A percentile compares a stretch with the other conserved stretches of the same genome.
phyloP scores from a whole-genome alignment of 140 eudicot species.

The Cichorium intybus region DNA sequence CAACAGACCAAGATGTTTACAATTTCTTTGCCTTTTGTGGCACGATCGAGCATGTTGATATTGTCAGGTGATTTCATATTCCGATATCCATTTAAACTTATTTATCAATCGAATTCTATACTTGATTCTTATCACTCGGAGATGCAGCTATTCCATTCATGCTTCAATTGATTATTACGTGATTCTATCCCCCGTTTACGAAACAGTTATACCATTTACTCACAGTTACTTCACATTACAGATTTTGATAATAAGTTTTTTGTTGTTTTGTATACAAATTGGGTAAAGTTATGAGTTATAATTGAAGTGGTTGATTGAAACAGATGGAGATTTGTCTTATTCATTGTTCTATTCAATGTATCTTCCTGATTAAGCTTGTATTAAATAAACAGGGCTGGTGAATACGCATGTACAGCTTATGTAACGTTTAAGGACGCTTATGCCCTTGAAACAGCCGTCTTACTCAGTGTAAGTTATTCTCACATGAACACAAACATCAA shows the following conservation, averaged over 20 bases:
- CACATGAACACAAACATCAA: not conserved
- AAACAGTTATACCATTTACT: too few species aligned
- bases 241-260: too few species aligned
- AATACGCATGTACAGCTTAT: conserved; percentile 75
- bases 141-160: too few species aligned
- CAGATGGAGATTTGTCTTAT: not conserved
- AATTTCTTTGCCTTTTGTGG: conserved; percentile 88
- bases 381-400: conserved; percentile 71
- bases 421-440: conserved; percentile 79
- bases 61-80: conserved; percentile 52
- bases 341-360: not conserved
- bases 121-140: conserved; percentile 6
- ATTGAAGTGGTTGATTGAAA: too few species aligned
- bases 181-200: too few species aligned
- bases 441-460: conserved; percentile 87
- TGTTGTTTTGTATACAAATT: too few species aligned
- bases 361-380: conserved; percentile 27
- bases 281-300: too few species aligned
- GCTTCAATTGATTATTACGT: conserved; percentile 14
- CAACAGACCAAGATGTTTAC: conserved; percentile 70
- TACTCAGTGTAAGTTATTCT: conserved; percentile 75
- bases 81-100: not conserved
- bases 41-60: conserved; percentile 68
- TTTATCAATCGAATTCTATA: not conserved
- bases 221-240: too few species aligned